Evolutionary conservation across 352 stramenopile genomes (phyloP), one percentile per base, ranked within the genome.

Genomic region (Globisporangium cylindrosporum): DNA sequence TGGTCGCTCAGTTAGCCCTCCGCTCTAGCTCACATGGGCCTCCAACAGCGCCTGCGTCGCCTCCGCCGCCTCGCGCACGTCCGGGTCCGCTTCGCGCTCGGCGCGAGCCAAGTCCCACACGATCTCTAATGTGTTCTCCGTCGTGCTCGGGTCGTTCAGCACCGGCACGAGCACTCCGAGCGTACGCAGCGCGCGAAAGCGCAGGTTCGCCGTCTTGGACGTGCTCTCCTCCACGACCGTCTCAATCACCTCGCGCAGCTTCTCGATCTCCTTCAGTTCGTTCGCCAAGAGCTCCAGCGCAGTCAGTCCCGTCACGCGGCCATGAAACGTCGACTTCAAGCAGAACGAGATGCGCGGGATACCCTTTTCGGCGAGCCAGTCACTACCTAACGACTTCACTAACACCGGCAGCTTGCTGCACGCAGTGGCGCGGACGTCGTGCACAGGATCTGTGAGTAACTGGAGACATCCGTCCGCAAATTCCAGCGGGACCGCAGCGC

Each of bases 151-250:
- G 66, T 93, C 85, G 53, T 92, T 91, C 48, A 95, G 78, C 38
- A 80, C 70, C 8, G 85, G 85, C 4, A 92, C 84, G 18, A 95
- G 73, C 24, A 85, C 68, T 8, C 66, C 77, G 24, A 95, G 73
- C 63, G 87, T 90, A 46, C 87, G 85, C 59, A 95, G 73, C 61
- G 87, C 83, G 15, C 85, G 85, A 73, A 95, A 95, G 62, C 87
- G 87, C 34, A 95, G 67, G 66, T 95, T 95, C 24, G 85, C 75
- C 32, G 85, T 95, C 74, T 85, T 90, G 54, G 84, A 89, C 61
- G 80, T 88, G 75, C 84, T 91, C 74, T 92, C 85, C 43, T 89
- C 84, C 24, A 91, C 74, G 43, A 95, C 87, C 0, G 53, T 79
- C 66, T 86, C 76, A 34, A 93, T 76, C 67, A 91, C 75, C 49